Evolutionary conservation across 331 rosid genomes (phyloP).

Genomic region (Rosa hybrid): DNA sequence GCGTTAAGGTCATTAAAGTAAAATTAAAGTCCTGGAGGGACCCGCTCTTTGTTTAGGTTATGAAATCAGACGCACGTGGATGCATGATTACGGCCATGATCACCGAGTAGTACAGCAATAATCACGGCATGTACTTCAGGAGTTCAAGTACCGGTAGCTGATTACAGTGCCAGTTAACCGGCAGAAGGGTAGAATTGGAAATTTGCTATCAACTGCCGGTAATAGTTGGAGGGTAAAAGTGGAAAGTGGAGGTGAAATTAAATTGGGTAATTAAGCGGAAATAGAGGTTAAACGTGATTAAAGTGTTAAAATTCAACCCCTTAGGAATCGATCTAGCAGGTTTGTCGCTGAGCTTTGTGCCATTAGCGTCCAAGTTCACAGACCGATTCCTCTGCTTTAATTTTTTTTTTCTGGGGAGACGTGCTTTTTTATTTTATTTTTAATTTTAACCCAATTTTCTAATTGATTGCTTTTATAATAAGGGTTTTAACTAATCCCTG

Average conservation of each 20-base stretch:
- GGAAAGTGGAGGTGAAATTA: background rate
- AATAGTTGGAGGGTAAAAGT: conserved; percentile 9
- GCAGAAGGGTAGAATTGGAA: conserved; percentile 19
- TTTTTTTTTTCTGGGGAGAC: conserved; percentile 20
- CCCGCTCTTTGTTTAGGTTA: background rate
- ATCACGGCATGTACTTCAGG: conserved; percentile 28
- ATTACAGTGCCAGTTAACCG: background rate
- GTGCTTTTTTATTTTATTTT: background rate
- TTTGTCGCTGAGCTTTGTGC: conserved; percentile 50
- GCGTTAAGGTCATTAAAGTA: background rate
- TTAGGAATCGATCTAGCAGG: conserved; percentile 56
- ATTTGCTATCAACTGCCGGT: background rate
- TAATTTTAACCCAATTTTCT: conserved; percentile 8
- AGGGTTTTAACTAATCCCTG: conserved; percentile 13
- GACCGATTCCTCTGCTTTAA: conserved; percentile 40
- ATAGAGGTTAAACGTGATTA: conserved; percentile 9
- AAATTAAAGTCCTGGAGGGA: background rate
- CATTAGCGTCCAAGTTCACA: conserved; percentile 42
- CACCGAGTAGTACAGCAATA: conserved; percentile 23
- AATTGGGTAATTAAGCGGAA: background rate
- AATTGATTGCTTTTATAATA: background rate
- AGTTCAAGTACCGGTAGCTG: background rate
- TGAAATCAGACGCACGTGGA: conserved; percentile 26
- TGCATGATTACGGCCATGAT: conserved; percentile 19
- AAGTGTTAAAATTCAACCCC: conserved; percentile 40